Conservation (phyloP, 139 green algal species). For the Tetradesmus obliquus region DNA sequence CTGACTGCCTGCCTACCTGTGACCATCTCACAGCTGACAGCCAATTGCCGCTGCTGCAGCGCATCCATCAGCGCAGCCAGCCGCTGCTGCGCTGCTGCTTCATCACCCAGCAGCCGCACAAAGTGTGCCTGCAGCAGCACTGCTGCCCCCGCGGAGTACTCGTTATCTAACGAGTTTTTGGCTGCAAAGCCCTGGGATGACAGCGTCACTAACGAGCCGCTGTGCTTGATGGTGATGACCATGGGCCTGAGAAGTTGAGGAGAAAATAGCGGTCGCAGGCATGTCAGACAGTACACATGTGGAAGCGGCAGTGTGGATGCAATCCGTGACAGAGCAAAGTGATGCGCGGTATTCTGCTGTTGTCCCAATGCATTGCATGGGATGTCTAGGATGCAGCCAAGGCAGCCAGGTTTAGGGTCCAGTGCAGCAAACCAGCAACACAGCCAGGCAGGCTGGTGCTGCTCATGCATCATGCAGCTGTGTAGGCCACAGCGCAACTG, state of each 20-base stretch:
- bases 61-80: conserved; percentile 44
- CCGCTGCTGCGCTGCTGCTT: not conserved
- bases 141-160: conserved; percentile 66
- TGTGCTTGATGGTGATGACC: conserved; percentile 73
- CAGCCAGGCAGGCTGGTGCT: too few relatives aligned
- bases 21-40: conserved; percentile 68
- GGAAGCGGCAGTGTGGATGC: too few relatives aligned
- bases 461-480: too few relatives aligned
- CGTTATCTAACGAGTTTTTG: conserved; percentile 72
- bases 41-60: conserved; percentile 45
- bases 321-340: too few relatives aligned
- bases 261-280: not conserved
- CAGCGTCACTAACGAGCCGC: conserved; percentile 65
- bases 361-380: too few relatives aligned
- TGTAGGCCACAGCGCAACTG: too few relatives aligned
- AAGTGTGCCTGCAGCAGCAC: conserved; percentile 62
- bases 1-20: conserved; percentile 45
- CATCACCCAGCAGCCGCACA: conserved; percentile 32
- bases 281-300: too few relatives aligned
- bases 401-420: not conserved
- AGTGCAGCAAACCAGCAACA: too few relatives aligned
- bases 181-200: conserved; percentile 61
- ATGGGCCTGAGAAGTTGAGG: conserved; percentile 49
- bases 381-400: not conserved
- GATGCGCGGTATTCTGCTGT: too few relatives aligned